These are phyloP conservation scores for Gnomoniopsis sp. DNA, from an alignment of 2,329 filamentous ascomycete species.

Conservation along the genomic window DNA sequence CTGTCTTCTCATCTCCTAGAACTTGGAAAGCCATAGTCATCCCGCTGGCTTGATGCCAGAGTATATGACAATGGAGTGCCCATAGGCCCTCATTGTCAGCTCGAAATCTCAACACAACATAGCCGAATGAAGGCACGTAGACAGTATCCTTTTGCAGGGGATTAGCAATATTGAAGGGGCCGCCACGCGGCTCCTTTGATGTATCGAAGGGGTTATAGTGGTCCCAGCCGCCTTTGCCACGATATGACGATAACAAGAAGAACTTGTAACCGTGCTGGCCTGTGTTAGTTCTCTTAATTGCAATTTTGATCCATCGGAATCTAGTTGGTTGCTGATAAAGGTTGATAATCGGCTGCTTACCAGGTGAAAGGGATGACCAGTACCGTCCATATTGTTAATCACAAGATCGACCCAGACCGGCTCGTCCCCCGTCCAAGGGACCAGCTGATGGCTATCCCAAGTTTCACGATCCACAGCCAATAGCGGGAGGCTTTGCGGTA, in stretches of 20 bases:
- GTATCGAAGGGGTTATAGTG: conserved; percentile 24
- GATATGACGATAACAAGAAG: conserved; percentile 21
- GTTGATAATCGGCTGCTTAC: conserved; percentile 6
- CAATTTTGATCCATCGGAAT: no score
- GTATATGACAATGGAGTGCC: conserved; percentile 23
- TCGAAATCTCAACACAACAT: conserved; percentile 21
- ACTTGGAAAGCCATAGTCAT: conserved; percentile 25
- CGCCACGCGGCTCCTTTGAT: conserved; percentile 20
- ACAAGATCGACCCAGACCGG: conserved; percentile 24
- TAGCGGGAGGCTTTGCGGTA: conserved; percentile 19
- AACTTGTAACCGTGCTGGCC: conserved; percentile 24
- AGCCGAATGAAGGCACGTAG: conserved; percentile 22
- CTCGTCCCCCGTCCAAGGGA: conserved; percentile 22
- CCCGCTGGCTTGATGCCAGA: conserved; percentile 23
- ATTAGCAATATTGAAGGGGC: conserved; percentile 15
- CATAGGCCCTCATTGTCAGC: conserved; percentile 24
- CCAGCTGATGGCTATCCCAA: conserved; percentile 24
- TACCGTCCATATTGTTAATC: conserved; percentile 25
- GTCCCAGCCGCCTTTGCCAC: conserved; percentile 23
- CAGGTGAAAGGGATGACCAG: conserved; percentile 25
- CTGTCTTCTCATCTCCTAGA: conserved; percentile 17
- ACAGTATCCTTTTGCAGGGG: conserved; percentile 24
- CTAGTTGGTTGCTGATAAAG: no score
- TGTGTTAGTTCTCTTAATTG: neutral
- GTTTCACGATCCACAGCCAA: conserved; percentile 12